Evolutionary conservation across 1,284 basidiomycete species (phyloP), one percentile per base, ranked within the genome.

Genomic region (Thecaphora frezii): DNA sequence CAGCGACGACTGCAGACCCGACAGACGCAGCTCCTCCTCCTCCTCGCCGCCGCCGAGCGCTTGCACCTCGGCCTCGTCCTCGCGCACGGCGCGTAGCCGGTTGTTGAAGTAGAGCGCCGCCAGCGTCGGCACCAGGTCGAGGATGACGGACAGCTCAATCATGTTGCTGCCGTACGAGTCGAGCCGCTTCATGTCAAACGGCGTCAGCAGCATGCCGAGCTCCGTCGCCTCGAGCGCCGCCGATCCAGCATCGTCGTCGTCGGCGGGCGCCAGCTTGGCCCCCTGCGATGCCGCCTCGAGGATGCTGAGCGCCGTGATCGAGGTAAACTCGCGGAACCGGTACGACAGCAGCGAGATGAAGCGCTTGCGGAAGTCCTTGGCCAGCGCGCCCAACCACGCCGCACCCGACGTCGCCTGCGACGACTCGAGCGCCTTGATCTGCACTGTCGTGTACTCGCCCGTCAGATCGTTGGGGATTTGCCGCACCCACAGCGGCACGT

Each of bases 111-210:
- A 96, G 5, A 97, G 82, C 16, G 83, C 81, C 0, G 91, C 87
- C 33, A 94, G 81, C 0, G 83, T 84, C 0, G 96, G 93, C 4
- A 98, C 83, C 16, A 98, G 84, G 79, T 99, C 96, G 45, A 98
- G 83, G 54, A 98, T 86, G 71, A 97, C 90, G 77, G 97, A 93
- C 77, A 94, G 96, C 80, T 98, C 96, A 44, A 98, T 84, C 86
- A 90, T 88, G 80, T 93, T 96, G 80, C 94, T 93, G 5, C 91
- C 89, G 73, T 98, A 99, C 7, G 93, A 90, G 68, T 94, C 90
- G 33, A 98, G 85, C 2, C 96, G 88, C 81, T 97, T 97, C 72
- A 98, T 83, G 81, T 98, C 96, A 77, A 97, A 97, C 0, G 94
- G 92, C 1, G 91, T 88, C 58, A 96, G 80, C 18, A 90, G 80